Evolutionary conservation across 2,329 filamentous ascomycete species (phyloP), one percentile per base, ranked within the genome.

Genomic region (Alternaria gansuensis): DNA sequence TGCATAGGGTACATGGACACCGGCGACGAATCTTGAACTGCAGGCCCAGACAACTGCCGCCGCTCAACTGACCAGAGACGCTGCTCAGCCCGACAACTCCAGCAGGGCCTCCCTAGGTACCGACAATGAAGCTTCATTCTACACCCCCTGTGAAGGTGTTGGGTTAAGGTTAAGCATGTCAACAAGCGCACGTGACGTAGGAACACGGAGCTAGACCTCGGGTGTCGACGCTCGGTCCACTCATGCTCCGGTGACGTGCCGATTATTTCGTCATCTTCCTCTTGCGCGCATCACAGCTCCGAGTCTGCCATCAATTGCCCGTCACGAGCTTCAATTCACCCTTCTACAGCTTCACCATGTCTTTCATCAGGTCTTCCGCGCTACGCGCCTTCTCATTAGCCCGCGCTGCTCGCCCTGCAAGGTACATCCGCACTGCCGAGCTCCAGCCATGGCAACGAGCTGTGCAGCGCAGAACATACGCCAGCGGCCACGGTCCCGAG

Each of bases 381-480:
- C 70, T 79, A 43, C 77, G 78, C 58, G 71, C 75, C 28, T 75
- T 77, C 36, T 70, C 76, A 51, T 62, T 77, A 48, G 69, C 73
- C 46, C 74, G 74, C 56, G 70, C 72, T 53, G 72, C 72, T 46
- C 77, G 77, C 57, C 70, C 77, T 17, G 68, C 73, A 44, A 66
- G 69, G 52, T 66, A 40, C 61, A 56, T 77, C 64, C 76, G 75
- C 63, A 64, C 65, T 65, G 70, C 76, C 71, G 68, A 74, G 66
- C 72, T 68, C 60, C 75, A 77, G 69, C 72, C 73, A 69, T 77
- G 75, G 73, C 76, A 75, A 61, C 74, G 70, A 49, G 63, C 70
- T 52, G 60, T 75, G 24, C 77, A 78, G 66, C 66, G 75, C 63
- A 73, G 77, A 64, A 71, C 75, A 46, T 81, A 80, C 61, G 76